Percentiles rank a stretch among this genome's conserved stretches.
These are phyloP conservation scores for Comarum palustre DNA, from an alignment of 306 rosid species.

Conservation along the genomic window DNA sequence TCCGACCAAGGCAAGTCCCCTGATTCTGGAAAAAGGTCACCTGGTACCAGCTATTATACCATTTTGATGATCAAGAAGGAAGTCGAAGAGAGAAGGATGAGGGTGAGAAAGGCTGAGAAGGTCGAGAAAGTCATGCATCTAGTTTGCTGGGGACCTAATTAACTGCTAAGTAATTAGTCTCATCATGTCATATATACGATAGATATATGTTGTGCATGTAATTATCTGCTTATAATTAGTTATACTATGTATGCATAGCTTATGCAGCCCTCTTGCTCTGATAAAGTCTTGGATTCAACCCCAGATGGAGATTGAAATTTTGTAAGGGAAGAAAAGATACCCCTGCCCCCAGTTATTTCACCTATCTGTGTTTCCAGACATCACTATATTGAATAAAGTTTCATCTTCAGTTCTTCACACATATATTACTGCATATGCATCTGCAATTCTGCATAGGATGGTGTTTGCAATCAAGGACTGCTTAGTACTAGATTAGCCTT, in stretches of 20 bases:
- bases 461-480: too few species aligned
- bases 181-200: not conserved
- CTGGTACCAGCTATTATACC: not conserved
- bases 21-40: not conserved
- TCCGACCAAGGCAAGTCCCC: not conserved
- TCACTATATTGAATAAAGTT: not conserved
- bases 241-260: not conserved
- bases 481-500: not conserved
- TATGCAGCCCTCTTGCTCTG: not conserved
- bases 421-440: not conserved
- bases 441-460: too few species aligned
- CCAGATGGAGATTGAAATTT: not conserved
- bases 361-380: not conserved
- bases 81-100: not conserved
- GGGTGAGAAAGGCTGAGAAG: slow-evolving; percentile 15
- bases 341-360: not conserved
- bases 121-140: slow-evolving; percentile 28
- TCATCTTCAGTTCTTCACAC: not conserved
- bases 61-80: not conserved
- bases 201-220: not conserved
- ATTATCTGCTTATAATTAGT: not conserved
- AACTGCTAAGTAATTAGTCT: not conserved
- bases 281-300: not conserved
- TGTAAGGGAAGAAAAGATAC: not conserved
- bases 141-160: slow-evolving; percentile 23